Evolutionary conservation across 1,284 basidiomycete species (phyloP).

Genomic region (Rhodotorula sp.): DNA sequence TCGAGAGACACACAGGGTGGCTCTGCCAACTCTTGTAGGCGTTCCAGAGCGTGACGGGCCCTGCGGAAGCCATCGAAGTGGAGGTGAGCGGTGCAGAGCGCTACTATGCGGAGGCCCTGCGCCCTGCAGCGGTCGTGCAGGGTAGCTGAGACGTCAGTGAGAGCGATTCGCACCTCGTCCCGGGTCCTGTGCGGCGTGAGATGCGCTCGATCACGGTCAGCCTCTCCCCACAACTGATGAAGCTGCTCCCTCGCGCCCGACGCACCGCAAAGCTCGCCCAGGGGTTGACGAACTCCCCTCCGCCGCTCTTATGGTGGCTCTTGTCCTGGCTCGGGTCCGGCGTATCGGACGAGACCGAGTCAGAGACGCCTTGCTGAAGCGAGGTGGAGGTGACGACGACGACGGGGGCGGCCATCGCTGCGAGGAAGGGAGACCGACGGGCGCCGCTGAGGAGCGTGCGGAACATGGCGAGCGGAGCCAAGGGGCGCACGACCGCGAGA

Average conservation of each 20-base stretch:
- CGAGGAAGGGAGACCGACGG: no score
- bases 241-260: not conserved
- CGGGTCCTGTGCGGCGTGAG: not conserved
- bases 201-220: not conserved
- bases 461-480: not conserved
- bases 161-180: not conserved
- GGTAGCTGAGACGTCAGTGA: not conserved
- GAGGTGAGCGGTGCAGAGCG: not conserved
- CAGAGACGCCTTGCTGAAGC: not conserved
- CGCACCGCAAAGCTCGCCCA: conserved; percentile 32
- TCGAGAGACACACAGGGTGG: not conserved
- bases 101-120: not conserved
- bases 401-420: not conserved
- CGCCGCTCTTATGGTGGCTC: conserved; percentile 30
- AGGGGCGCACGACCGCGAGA: not conserved
- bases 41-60: not conserved
- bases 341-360: no score
- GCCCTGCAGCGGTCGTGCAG: not conserved
- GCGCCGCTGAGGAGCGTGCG: not conserved
- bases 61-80: not conserved
- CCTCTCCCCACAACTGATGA: not conserved
- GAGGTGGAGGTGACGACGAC: not conserved
- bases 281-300: conserved; percentile 35
- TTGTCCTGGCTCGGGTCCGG: conserved; percentile 1
- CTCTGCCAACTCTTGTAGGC: conserved; percentile 1